These are phyloP conservation scores for Aspergillus caelatus DNA, from an alignment of 2,329 filamentous ascomycete genomes.

Conservation along the genomic window DNA sequence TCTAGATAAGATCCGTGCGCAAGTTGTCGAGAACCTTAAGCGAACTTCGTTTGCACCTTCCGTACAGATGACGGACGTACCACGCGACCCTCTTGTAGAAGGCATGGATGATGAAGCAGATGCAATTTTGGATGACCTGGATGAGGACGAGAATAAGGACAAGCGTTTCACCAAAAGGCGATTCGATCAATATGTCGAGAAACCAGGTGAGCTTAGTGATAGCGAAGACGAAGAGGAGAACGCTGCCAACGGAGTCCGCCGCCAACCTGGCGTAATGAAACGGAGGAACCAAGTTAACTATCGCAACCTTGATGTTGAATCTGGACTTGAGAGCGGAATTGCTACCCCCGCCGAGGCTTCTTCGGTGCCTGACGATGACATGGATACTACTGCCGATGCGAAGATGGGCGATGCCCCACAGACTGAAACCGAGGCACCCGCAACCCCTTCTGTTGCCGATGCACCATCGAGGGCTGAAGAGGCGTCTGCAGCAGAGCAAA, in stretches of 20 bases:
- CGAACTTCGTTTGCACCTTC: constrained; percentile 65
- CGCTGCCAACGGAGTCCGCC: constrained; percentile 69
- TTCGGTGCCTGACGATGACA: constrained; percentile 48
- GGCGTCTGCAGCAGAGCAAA: constrained; percentile 34
- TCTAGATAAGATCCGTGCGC: constrained; percentile 66
- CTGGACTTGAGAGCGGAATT: constrained; percentile 56
- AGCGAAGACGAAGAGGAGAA: constrained; percentile 85
- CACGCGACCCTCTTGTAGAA: constrained; percentile 56
- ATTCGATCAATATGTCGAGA: constrained; percentile 76
- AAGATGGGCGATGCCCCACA: constrained; percentile 47
- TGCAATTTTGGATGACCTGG: constrained; percentile 67
- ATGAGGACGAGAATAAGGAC: constrained; percentile 86
- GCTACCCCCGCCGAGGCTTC: constrained; percentile 49
- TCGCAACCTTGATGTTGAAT: constrained; percentile 60
- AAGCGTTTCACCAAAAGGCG: constrained; percentile 77
- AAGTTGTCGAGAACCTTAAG: constrained; percentile 68
- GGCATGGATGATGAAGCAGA: constrained; percentile 67
- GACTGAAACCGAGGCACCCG: constrained; percentile 37
- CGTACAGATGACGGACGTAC: constrained; percentile 67
- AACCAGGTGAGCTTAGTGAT: constrained; percentile 80
- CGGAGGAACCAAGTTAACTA: constrained; percentile 65
- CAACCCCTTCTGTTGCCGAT: constrained; percentile 34
- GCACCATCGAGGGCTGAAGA: constrained; percentile 35
- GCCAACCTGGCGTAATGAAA: constrained; percentile 52
- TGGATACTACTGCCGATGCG: constrained; percentile 38